These are phyloP conservation scores for Panicum hallii DNA, from an alignment of 202 grass and related monocot genomes.

Conservation along the genomic window DNA sequence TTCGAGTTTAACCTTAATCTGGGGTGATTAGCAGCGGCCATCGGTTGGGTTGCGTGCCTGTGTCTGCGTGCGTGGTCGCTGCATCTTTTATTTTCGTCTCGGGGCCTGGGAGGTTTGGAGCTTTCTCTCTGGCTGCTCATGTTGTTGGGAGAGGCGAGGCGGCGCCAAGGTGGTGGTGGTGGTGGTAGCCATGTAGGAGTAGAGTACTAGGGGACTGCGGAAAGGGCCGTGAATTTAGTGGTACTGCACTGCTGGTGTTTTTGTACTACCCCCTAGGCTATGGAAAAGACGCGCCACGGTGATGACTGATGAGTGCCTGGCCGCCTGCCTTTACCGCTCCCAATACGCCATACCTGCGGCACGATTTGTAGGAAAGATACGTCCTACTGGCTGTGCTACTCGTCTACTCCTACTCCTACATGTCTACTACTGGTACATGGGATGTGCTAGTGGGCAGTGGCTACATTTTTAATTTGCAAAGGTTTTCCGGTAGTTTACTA, in stretches of 20 bases:
- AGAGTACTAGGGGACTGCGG: background rate
- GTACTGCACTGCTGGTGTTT: background rate
- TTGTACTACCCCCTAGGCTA: background rate
- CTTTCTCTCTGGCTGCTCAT: constrained; percentile 39
- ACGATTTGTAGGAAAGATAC: background rate
- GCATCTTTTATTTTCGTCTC: constrained; percentile 13
- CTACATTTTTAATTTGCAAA: too few relatives aligned
- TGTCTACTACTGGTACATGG: background rate
- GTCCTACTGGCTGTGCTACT: too few relatives aligned
- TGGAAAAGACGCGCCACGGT: background rate
- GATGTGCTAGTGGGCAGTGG: too few relatives aligned
- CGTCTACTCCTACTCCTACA: background rate
- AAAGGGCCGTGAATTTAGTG: constrained; percentile 24
- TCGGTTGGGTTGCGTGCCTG: background rate
- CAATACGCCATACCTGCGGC: background rate
- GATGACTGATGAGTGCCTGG: constrained; percentile 3
- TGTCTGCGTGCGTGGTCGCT: too few relatives aligned
- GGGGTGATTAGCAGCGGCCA: background rate
- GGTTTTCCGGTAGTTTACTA: too few relatives aligned
- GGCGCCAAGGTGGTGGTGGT: background rate
- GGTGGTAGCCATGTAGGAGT: background rate
- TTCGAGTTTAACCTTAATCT: background rate
- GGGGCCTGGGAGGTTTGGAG: constrained; percentile 39
- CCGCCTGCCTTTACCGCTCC: background rate
- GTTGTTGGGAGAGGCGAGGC: constrained; percentile 11